Evolutionary conservation across 768 basidiomycete species (phyloP), one percentile per base, ranked within the genome.

Genomic region (Hemileccinum rubropunctum): DNA sequence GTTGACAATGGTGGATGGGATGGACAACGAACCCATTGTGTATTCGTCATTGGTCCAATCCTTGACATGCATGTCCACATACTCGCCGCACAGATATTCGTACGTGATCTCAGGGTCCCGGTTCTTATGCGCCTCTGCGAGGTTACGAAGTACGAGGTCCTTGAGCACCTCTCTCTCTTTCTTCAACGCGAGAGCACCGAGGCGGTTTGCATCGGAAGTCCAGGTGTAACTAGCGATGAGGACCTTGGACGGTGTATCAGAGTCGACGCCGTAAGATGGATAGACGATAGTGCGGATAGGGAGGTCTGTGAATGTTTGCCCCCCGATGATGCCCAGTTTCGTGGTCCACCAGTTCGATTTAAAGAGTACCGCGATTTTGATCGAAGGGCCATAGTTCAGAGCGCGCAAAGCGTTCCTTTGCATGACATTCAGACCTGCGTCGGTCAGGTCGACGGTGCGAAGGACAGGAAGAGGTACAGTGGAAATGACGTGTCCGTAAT

Each of bases 291-390:
- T 71, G 27, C 73, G 68, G 17, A 73, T 57, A 7, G 71, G 72
- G 15, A 66, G 57, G 55, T 77, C 76, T 1, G 75, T 78, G 54
- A 54, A 66, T 4, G 74, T 66, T 53, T 71, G 69, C 0, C 76
- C 76, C 4, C 77, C 76, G 8, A 68, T 45, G 27, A 73, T 71
- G 40, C 61, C 57, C 77, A 78, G 4, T n/a, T n/a, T n/a, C n/a
- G n/a, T n/a, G n/a, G n/a, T n/a, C n/a, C n/a, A n/a, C n/a, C n/a
- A n/a, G n/a, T 66, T 49, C 1, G 64, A 58, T 51, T 65, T 63
- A 63, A 79, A 79, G 47, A 71, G 68, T 32, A 79, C 45, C 11
- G 62, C 77, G 34, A 79, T 62, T 61, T 79, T 79, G 57, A 65
- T 62, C 3, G 72, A 58, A 4, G 70, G 53, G 10, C 61, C 66